A percentile compares a stretch with the other conserved stretches of the same genome.
These are phyloP conservation scores for Pseudognaphalium luteoalbum DNA, from an alignment of 129 eudicot species.

Conservation along the genomic window DNA sequence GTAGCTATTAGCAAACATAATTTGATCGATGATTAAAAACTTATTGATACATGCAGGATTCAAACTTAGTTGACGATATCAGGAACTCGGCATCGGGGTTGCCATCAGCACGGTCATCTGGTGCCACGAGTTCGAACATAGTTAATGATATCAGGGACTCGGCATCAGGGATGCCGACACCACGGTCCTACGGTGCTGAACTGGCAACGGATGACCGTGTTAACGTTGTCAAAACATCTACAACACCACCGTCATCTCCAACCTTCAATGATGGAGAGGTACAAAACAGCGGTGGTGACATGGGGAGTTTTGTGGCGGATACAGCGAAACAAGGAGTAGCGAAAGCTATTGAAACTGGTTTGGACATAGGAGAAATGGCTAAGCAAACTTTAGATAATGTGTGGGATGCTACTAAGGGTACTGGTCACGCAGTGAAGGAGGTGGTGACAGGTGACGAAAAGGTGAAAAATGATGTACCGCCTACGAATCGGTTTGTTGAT, in stretches of 20 bases:
- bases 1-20: too few species aligned
- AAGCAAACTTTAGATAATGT: slow-evolving; percentile 49
- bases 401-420: slow-evolving; percentile 44
- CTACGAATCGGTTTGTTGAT: slow-evolving; percentile 28
- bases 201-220: background rate
- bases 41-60: slow-evolving; percentile 13
- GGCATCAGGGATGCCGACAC: background rate
- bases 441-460: slow-evolving; percentile 32
- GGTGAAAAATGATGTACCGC: slow-evolving; percentile 22
- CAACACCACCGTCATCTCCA: slow-evolving; percentile 4
- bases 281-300: background rate
- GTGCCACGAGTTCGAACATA: background rate
- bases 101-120: background rate
- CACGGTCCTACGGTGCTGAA: background rate
- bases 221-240: slow-evolving; percentile 3
- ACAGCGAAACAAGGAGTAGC: slow-evolving; percentile 42
- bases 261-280: background rate
- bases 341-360: slow-evolving; percentile 50
- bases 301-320: slow-evolving; percentile 33
- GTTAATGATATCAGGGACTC: slow-evolving; percentile 27
- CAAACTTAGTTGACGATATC: slow-evolving; percentile 25
- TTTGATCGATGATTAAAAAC: too few species aligned
- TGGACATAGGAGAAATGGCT: slow-evolving; percentile 47
- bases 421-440: slow-evolving; percentile 41
- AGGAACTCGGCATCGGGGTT: slow-evolving; percentile 11